A percentile compares a stretch with the other conserved stretches of the same genome.
These are phyloP conservation scores for Rhizopogon sp. DNA, from an alignment of 768 basidiomycete species.

Conservation along the genomic window DNA sequence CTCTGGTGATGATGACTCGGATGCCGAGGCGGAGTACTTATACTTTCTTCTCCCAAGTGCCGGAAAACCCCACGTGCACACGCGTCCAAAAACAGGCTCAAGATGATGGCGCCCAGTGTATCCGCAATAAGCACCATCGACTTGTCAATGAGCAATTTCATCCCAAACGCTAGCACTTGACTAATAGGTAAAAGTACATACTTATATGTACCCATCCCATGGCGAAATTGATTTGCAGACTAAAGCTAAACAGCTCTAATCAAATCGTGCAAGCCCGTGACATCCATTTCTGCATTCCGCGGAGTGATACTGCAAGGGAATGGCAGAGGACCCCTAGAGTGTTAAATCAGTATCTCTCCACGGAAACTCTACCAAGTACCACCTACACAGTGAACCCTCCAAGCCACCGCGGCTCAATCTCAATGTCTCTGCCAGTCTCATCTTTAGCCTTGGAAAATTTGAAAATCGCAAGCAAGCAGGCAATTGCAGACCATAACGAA, in stretches of 20 bases:
- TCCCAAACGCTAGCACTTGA: no score
- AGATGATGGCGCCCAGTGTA: no score
- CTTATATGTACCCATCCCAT: not conserved
- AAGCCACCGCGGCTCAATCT: conserved; percentile 9
- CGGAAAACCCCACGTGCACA: no score
- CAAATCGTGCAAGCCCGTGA: not conserved
- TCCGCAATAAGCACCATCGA: no score
- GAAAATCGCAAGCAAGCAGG: conserved; percentile 13
- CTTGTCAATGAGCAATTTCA: no score
- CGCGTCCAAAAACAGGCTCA: no score
- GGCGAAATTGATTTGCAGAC: not conserved
- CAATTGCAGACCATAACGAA: conserved; percentile 21
- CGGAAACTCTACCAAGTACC: not conserved
- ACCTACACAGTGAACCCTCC: conserved; percentile 10
- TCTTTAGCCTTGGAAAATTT: conserved; percentile 13
- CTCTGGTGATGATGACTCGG: no score
- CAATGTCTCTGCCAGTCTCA: conserved; percentile 14
- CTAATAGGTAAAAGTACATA: no score
- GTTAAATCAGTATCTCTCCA: not conserved
- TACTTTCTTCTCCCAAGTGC: no score
- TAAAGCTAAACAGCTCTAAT: not conserved
- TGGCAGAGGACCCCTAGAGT: not conserved
- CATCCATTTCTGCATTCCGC: not conserved
- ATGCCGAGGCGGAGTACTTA: no score
- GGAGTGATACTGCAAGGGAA: conserved; percentile 1